Base-by-base conservation (phyloP, 2,329 filamentous ascomycete genomes). In the Penicillium digitatum region DNA sequence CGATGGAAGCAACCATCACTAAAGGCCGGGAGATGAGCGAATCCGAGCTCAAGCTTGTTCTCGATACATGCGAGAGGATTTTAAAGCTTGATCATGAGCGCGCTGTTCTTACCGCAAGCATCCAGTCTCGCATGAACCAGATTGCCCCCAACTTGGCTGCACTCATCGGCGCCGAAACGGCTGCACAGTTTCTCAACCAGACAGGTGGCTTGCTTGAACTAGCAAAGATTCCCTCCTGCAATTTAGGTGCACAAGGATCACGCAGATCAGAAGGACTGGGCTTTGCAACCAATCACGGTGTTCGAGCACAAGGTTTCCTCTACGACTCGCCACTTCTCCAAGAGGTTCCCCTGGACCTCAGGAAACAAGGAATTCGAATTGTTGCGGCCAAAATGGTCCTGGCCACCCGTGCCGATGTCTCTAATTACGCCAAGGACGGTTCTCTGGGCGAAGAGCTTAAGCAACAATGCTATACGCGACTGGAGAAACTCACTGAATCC, bases 181-280 rank as follows among this genome's bases (percentile, higher is more conserved):
- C 94, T 8, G 94, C 94, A 4, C 93, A 97, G 74, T 83, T 99
- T n/a, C 87, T 99, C 66, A 96, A 96, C 73, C 90, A 90, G 56
- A 89, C 91, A 0, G 94, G 94, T 59, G 94, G 94, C 9, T 78
- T 99, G 31, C 89, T 87, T 1, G 90, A 90, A 34, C 81, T 99
- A 11, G 91, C 90, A 38, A 95, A 96, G 72, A 94, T 91, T 3
- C 94, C 94, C 0, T 86, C 94, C 2, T 96, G 93, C 76, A 99
- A 99, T 67, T 82, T 99, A 39, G 84, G 91, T 0, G 90, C 92
- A 0, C 87, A 95, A 70, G 94, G 94, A 14, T 94, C 90, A 27
- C 96, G 95, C 73, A 92, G 92, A 72, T 85, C 89, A 62, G 86
- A 87, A 45, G 86, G 86, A 18, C 82, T 87, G 12, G 93, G 92